A percentile compares a stretch with the other conserved stretches of the same genome.
These are phyloP conservation scores for Cladorrhinum sp. DNA, from an alignment of 2,329 filamentous ascomycete species.

Conservation along the genomic window DNA sequence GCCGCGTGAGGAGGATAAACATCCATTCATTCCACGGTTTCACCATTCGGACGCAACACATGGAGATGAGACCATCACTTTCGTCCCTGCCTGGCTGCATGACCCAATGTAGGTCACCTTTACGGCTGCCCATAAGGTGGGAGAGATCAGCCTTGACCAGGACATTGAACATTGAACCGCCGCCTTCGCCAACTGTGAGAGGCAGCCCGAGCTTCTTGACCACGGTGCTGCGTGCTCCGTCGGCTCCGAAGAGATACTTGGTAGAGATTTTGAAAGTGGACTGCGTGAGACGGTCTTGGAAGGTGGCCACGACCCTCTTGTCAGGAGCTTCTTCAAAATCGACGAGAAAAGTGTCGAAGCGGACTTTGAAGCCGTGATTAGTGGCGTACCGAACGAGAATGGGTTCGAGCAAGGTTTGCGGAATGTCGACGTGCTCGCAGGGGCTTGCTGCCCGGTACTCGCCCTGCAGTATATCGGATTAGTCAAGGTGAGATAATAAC, in stretches of 20 bases:
- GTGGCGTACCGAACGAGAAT: conserved; percentile 41
- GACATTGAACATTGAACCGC: conserved; percentile 37
- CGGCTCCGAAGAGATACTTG: conserved; percentile 57
- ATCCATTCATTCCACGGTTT: conserved; percentile 58
- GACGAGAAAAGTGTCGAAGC: conserved; percentile 40
- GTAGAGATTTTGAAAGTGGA: conserved; percentile 41
- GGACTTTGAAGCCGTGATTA: conserved; percentile 36
- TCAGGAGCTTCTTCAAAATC: conserved; percentile 30
- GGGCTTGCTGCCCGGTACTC: conserved; percentile 43
- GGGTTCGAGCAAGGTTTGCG: conserved; percentile 45
- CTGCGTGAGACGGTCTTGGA: conserved; percentile 20
- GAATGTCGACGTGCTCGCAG: conserved; percentile 41
- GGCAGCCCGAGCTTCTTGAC: conserved; percentile 35
- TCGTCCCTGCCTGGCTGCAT: conserved; percentile 48
- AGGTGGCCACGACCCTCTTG: conserved; percentile 25
- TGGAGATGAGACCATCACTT: conserved; percentile 42
- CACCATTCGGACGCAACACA: conserved; percentile 50
- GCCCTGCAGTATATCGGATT: conserved; percentile 27
- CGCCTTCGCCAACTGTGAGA: conserved; percentile 27
- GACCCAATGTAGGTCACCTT: conserved; percentile 55
- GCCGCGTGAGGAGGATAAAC: conserved; percentile 42
- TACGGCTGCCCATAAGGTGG: conserved; percentile 44
- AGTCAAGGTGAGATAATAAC: background rate
- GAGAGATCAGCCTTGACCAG: conserved; percentile 44
- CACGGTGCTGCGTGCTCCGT: conserved; percentile 43